Conservation (phyloP, 2,329 filamentous ascomycete species). For the Aureobasidium lini region DNA sequence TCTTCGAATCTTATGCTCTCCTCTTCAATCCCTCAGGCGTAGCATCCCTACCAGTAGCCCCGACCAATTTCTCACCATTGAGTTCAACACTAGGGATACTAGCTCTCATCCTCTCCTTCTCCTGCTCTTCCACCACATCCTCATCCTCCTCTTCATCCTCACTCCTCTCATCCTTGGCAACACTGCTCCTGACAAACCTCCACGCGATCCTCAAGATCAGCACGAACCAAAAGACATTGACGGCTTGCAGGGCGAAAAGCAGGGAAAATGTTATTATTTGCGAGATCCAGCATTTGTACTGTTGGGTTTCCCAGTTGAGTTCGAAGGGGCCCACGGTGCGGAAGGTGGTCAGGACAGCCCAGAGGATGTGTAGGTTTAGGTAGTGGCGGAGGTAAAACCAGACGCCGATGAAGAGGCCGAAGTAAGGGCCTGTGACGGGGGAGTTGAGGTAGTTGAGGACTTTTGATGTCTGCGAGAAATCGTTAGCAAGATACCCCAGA, state of each 20-base stretch:
- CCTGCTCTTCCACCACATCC: background rate
- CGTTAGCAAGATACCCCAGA: background rate
- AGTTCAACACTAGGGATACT: background rate
- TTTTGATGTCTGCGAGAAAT: conserved; percentile 64
- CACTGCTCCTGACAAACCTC: conserved; percentile 56
- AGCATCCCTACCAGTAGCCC: background rate
- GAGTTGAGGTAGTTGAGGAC: conserved; percentile 84
- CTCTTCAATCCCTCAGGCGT: background rate
- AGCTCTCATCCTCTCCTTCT: background rate
- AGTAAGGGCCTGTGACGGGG: conserved; percentile 73
- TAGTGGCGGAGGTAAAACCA: conserved; percentile 91
- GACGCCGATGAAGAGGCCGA: conserved; percentile 67
- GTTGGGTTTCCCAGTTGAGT: conserved; percentile 66
- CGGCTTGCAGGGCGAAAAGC: conserved; percentile 59
- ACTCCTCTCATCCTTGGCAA: conserved; percentile 63
- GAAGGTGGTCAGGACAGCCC: conserved; percentile 68
- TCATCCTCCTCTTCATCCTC: conserved; percentile 60
- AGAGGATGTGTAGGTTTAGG: conserved; percentile 70
- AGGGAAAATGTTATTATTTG: conserved; percentile 61
- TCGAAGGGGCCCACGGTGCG: conserved; percentile 65
- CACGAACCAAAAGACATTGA: conserved; percentile 78
- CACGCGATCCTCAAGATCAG: conserved; percentile 69
- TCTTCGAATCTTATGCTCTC: background rate
- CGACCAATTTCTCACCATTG: background rate
- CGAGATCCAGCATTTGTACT: conserved; percentile 68